A percentile compares a stretch with the other conserved stretches of the same genome.
Conservation (phyloP, 495 filamentous ascomycete species). For the Lasiosphaeria ovina region DNA sequence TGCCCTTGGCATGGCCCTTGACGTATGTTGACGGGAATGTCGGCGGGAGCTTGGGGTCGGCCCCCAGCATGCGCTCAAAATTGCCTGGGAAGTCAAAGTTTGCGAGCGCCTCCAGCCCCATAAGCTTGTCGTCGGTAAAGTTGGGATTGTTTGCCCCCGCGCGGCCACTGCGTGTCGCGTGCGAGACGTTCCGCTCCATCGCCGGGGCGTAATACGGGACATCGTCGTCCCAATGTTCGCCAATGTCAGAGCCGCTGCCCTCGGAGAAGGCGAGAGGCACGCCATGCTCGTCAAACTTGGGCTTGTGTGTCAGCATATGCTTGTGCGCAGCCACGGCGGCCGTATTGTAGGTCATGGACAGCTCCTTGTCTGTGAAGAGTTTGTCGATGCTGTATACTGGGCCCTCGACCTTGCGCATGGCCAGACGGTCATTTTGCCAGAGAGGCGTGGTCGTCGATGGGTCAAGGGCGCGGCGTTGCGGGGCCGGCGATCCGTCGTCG, state of each 20-base stretch:
- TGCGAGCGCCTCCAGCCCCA: conserved; percentile 60
- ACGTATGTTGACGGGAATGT: conserved; percentile 54
- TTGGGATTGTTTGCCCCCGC: conserved; percentile 54
- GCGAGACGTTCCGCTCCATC: conserved; percentile 72
- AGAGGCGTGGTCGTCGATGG: conserved; percentile 53
- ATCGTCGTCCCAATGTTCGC: conserved; percentile 42
- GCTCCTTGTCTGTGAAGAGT: conserved; percentile 92
- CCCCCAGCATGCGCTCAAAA: conserved; percentile 43
- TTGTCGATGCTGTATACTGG: conserved; percentile 77
- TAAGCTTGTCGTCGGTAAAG: conserved; percentile 50
- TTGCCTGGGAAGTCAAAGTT: conserved; percentile 62
- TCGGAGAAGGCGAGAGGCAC: conserved; percentile 45
- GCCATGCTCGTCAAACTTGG: conserved; percentile 46
- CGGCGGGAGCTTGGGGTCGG: conserved; percentile 60
- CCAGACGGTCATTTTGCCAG: conserved; percentile 50
- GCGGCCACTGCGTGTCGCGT: conserved; percentile 70
- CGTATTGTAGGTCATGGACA: conserved; percentile 68
- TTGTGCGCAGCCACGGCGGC: conserved; percentile 64
- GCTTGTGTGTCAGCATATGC: conserved; percentile 53
- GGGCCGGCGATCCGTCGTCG: conserved; percentile 69
- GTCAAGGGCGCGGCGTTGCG: conserved; percentile 45
- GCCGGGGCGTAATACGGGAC: conserved; percentile 53
- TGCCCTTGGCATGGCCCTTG: conserved; percentile 42
- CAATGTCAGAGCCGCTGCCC: conserved; percentile 53
- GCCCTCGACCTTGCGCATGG: conserved; percentile 44